Base-by-base conservation (phyloP, 148 eudicot genomes). In the Mesembryanthemum crystallinum region DNA sequence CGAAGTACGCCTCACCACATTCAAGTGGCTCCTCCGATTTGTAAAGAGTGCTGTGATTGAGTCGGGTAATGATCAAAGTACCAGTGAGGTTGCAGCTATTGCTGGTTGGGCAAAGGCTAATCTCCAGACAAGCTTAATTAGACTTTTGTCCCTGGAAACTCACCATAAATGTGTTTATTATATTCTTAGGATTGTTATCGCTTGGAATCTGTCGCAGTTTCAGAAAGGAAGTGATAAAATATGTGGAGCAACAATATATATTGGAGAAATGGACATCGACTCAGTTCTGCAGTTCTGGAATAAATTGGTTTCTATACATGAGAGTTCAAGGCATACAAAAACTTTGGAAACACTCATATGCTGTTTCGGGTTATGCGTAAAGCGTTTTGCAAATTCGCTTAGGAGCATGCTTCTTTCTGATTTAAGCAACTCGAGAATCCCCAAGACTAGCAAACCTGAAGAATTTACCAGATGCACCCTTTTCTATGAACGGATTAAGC, bases 1-100 rank as follows among this genome's bases (percentile, higher is more conserved):
- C 86, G 99, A 95, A 84, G 96, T 95, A 72, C 91, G 96, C 69
- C 83, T 88, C 78, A 89, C 94, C 55, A 86, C 97, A 65, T 86
- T 90, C 24, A 95, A 95, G 83, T 95, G 97, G 97, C 94, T 95
- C 72, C 86, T 84, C 52, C 78, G 79, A 73, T 85, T 89, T 76
- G 84, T 92, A 27, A 89, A 85, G 84, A 77, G 81, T 37, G 76
- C 78, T 35, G 75, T 84, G 60, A 81, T 71, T 58, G 78, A 81
- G 33, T 70, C 30, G 76, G 64, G 58, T 71, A 71, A 75, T 57
- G 86, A 75, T 73, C 80, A 72, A 69, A 73, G 39, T 39, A 72
- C 54, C 27, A 74, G 45, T 52, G 79, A 73, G 67, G 75, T 73
- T 28, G 75, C 80, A 72, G 80, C 77, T 51, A 72, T 82, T 43